Percentiles rank a stretch among this genome's conserved stretches.
Evolutionary conservation across 352 stramenopile genomes (phyloP).

Genomic region (Pythium myriotylum): DNA sequence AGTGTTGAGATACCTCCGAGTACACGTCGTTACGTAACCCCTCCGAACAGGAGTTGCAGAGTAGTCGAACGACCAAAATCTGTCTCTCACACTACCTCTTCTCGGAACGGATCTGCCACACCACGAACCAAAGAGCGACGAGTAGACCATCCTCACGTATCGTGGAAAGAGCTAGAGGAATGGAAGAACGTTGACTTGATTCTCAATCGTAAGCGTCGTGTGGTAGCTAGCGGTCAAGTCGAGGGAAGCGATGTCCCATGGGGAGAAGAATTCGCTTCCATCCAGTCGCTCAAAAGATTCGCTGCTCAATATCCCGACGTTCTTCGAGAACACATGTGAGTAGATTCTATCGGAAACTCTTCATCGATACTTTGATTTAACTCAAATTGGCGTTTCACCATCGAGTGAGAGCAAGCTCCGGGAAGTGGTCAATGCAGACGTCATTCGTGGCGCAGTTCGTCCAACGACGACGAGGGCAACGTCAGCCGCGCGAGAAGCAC

Average conservation of each 20-base stretch:
- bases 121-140: background rate
- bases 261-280: constrained; percentile 61
- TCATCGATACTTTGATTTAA: too few relatives aligned
- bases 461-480: constrained; percentile 11
- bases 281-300: constrained; percentile 71
- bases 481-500: constrained; percentile 35
- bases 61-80: background rate
- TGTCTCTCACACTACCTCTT: background rate
- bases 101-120: constrained; percentile 1
- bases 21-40: constrained; percentile 21
- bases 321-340: constrained; percentile 55
- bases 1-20: constrained; percentile 7
- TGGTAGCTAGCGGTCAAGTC: constrained; percentile 44
- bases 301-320: constrained; percentile 51
- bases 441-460: background rate
- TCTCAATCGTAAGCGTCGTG: constrained; percentile 50
- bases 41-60: background rate
- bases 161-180: constrained; percentile 51
- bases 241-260: constrained; percentile 52
- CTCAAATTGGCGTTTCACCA: background rate
- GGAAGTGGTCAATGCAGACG: constrained; percentile 17
- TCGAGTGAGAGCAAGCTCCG: constrained; percentile 21
- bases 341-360: background rate
- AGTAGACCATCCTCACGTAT: background rate
- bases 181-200: constrained; percentile 65